phyloP scores from a whole-genome alignment of 176 grass and related monocot species.

The Chloris gayana region DNA sequence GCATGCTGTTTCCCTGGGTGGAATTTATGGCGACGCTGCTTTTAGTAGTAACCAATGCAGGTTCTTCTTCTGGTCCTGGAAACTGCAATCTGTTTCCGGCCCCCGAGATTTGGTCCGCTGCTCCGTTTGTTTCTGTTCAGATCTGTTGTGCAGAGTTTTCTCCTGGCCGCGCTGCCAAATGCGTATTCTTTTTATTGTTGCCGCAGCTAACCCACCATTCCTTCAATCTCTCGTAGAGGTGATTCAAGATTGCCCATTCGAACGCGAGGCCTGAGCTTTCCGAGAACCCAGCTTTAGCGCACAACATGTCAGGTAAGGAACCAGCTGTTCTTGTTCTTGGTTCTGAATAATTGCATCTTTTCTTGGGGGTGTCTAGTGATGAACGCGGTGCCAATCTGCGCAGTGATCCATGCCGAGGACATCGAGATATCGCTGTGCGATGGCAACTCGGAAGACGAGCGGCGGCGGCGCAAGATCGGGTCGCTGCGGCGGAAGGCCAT shows the following conservation, averaged over 20 bases:
- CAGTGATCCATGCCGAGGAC: conserved; percentile 66
- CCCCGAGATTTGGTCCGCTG: conserved; percentile 36
- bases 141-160: conserved; percentile 40
- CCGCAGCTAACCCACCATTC: conserved; percentile 12
- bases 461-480: conserved; percentile 85
- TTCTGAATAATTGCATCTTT: neutral
- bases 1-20: conserved; percentile 33
- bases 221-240: neutral
- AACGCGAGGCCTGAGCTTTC: conserved; percentile 22
- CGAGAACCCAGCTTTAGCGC: conserved; percentile 19
- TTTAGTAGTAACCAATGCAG: conserved; percentile 57
- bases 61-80: conserved; percentile 40
- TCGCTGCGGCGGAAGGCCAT: conserved; percentile 85
- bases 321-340: neutral
- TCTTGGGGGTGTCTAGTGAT: conserved; percentile 9
- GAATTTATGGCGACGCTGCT: conserved; percentile 51
- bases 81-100: conserved; percentile 40
- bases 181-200: conserved; percentile 7
- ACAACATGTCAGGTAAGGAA: conserved; percentile 50
- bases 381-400: neutral
- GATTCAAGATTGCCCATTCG: conserved; percentile 17
- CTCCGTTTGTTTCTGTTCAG: conserved; percentile 38
- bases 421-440: conserved; percentile 74
- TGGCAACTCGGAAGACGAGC: conserved; percentile 94
- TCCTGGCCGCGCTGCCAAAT: conserved; percentile 22